Evolutionary conservation across 257 asterid species (phyloP), one percentile per base, ranked within the genome.

Genomic region (Mitragyna speciosa): DNA sequence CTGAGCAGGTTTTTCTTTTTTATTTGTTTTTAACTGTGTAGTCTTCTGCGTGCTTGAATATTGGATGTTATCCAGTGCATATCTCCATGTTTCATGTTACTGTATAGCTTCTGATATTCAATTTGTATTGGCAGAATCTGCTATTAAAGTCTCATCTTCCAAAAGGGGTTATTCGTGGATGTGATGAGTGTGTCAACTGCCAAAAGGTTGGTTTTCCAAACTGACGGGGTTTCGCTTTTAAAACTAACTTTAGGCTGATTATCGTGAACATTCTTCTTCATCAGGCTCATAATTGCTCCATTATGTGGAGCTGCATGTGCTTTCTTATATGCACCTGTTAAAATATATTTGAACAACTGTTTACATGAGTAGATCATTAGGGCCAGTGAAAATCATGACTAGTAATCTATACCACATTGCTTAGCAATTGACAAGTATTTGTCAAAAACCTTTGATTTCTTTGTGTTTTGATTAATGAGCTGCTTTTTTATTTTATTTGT

Each of bases 91-190:
- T 61, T 45, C 41, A 5, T 51, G 10, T 64, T 22, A 36, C 24
- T 49, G 82, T 70, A 71, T 78, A 39, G 31, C 63, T 73, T 81
- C 74, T 30, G 58, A 58, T 76, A 10, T 80, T 74, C 48, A 71
- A 70, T 52, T 66, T 52, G 74, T 70, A 66, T 77, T 72, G 85
- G 80, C 91, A 92, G 98, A 85, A 77, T 61, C 54, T 52, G 24
- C 78, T 79, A 83, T 67, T 54, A 65, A 84, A 86, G 79, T 76
- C 73, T 56, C 87, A 70, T 79, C 97, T 95, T 69, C 93, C 97
- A 1, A 92, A 90, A 89, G 98, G 98, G 82, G 93, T 91, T 76
- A 79, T 88, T 82, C 97, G 97, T 80, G 99, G 99, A 73, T 93
- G 99, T 84, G 90, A 90, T 86, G 84, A 82, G 64, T 93, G 98